A percentile compares a stretch with the other conserved stretches of the same genome.
These are phyloP conservation scores for Xylaria telfairii DNA, from an alignment of 495 filamentous ascomycete species.

Conservation along the genomic window DNA sequence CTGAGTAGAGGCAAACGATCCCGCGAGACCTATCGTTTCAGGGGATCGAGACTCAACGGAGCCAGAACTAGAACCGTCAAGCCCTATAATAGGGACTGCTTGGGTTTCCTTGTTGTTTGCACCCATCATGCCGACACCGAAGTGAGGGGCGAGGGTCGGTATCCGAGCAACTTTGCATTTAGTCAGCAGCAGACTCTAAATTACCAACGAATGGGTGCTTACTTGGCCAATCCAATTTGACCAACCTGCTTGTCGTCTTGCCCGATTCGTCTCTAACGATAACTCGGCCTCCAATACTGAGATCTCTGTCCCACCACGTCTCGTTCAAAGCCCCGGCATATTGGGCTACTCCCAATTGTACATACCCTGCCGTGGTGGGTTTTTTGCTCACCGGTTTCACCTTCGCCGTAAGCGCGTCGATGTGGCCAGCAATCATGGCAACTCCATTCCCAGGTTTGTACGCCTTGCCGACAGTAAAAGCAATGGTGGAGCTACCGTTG, in stretches of 20 bases:
- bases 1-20: slow-evolving; percentile 79
- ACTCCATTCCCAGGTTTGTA: slow-evolving; percentile 89
- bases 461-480: slow-evolving; percentile 81
- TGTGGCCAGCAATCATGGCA: slow-evolving; percentile 81
- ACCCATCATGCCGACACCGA: slow-evolving; percentile 78
- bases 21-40: slow-evolving; percentile 50
- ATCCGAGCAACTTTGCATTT: slow-evolving; percentile 75
- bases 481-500: slow-evolving; percentile 84
- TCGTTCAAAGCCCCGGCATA: slow-evolving; percentile 85
- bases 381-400: slow-evolving; percentile 90
- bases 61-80: slow-evolving; percentile 72
- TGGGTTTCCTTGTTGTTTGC: slow-evolving; percentile 90
- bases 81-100: slow-evolving; percentile 90
- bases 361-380: slow-evolving; percentile 77
- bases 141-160: slow-evolving; percentile 92
- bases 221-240: slow-evolving; percentile 89
- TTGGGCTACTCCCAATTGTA: slow-evolving; percentile 90
- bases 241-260: slow-evolving; percentile 82
- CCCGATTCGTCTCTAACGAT: slow-evolving; percentile 77
- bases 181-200: slow-evolving; percentile 27
- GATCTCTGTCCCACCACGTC: slow-evolving; percentile 95
- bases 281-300: slow-evolving; percentile 87
- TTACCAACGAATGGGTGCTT: slow-evolving; percentile 21
- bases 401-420: slow-evolving; percentile 87
- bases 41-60: slow-evolving; percentile 40